A percentile compares a stretch with the other conserved stretches of the same genome.
These are phyloP conservation scores for Microthlaspi erraticum DNA, from an alignment of 345 rosid species.

Conservation along the genomic window DNA sequence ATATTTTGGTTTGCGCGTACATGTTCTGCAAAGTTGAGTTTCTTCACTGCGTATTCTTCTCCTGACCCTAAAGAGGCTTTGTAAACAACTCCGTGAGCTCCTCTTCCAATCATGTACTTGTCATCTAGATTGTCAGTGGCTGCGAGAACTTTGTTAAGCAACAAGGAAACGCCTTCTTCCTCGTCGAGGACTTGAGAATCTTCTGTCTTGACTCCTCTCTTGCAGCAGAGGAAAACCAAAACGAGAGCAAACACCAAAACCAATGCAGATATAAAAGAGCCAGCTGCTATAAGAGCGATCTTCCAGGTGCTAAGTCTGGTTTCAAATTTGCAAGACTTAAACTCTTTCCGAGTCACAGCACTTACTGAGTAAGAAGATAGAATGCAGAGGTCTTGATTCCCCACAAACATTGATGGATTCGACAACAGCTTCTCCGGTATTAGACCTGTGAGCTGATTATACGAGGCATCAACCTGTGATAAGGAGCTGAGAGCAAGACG, in stretches of 20 bases:
- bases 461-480: conserved; percentile 55
- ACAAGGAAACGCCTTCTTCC: conserved; percentile 54
- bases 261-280: conserved; percentile 41
- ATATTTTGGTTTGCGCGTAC: conserved; percentile 54
- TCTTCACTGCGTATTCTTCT: conserved; percentile 67
- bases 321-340: conserved; percentile 54
- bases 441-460: conserved; percentile 69
- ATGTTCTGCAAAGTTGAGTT: conserved; percentile 51
- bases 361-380: conserved; percentile 43
- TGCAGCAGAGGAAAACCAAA: conserved; percentile 28
- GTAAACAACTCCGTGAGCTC: conserved; percentile 83
- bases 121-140: conserved; percentile 53
- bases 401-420: conserved; percentile 52
- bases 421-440: conserved; percentile 53
- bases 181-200: conserved; percentile 48
- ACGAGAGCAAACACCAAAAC: conserved; percentile 42
- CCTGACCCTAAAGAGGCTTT: conserved; percentile 59
- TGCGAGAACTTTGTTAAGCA: conserved; percentile 61
- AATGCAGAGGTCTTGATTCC: conserved; percentile 70
- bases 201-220: conserved; percentile 45
- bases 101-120: conserved; percentile 54
- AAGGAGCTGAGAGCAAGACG: conserved; percentile 41
- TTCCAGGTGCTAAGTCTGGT: conserved; percentile 46
- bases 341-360: conserved; percentile 39
- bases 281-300: conserved; percentile 54